Conservation (phyloP, 257 asterid genomes). For the Gentiana macrophylla region DNA sequence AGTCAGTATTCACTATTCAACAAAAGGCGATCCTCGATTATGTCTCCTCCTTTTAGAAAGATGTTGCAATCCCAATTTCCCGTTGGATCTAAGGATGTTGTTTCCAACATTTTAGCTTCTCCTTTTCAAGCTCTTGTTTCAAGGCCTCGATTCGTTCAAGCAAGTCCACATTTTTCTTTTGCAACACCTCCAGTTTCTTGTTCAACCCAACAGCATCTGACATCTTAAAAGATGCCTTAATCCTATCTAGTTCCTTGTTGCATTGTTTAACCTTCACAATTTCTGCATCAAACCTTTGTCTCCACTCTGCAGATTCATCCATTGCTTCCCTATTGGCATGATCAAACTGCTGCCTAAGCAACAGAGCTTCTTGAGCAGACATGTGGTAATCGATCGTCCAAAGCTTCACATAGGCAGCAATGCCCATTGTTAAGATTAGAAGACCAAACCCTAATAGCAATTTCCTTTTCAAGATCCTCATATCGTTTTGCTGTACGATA, state of each 20-base stretch:
- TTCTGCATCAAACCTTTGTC: conserved; percentile 73
- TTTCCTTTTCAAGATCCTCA: conserved; percentile 48
- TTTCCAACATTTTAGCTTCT: conserved; percentile 54
- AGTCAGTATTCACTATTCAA: not conserved
- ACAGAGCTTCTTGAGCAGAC: conserved; percentile 46
- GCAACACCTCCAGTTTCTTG: conserved; percentile 48
- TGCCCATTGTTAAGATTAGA: conserved; percentile 43
- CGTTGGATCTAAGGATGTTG: conserved; percentile 14
- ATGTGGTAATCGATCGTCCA: conserved; percentile 65
- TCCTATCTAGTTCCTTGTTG: conserved; percentile 46
- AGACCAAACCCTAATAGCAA: conserved; percentile 39
- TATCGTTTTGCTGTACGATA: not conserved
- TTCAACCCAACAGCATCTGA: conserved; percentile 19
- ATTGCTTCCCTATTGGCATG: conserved; percentile 96
- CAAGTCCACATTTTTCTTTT: conserved; percentile 80
- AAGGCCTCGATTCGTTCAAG: conserved; percentile 60
- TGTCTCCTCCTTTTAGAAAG: not conserved
- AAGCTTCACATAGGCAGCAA: conserved; percentile 56
- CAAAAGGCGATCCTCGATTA: not conserved
- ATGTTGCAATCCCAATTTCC: conserved; percentile 4
- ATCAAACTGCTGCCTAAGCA: conserved; percentile 80
- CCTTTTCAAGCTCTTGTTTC: conserved; percentile 83
- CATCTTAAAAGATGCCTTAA: conserved; percentile 27
- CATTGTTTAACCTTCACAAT: conserved; percentile 35
- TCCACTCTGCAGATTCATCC: conserved; percentile 99